These are phyloP conservation scores for Silene coronaria DNA, from an alignment of 179 eudicot species.

Conservation along the genomic window DNA sequence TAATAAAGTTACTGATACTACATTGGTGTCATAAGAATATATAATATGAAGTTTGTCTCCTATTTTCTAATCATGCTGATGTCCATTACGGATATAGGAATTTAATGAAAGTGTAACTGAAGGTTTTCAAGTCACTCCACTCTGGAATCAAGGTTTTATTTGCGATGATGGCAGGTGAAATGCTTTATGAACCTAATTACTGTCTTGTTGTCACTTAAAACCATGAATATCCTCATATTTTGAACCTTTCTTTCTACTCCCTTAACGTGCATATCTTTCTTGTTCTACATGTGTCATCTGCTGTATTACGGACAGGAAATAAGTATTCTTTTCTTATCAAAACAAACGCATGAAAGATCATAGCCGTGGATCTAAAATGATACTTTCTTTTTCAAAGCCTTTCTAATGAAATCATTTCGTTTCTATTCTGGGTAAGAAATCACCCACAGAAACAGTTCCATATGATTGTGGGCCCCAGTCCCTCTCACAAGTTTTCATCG, in stretches of 20 bases:
- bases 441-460: not conserved
- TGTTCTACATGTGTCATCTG: not conserved
- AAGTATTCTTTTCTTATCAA: not conserved
- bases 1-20: not conserved
- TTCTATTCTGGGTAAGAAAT: not conserved
- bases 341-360: not conserved
- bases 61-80: not conserved
- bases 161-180: conserved; percentile 92
- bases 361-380: not conserved
- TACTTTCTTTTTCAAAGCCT: not conserved
- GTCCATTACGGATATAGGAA: conserved; percentile 39
- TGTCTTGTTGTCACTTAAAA: not conserved
- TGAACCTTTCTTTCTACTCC: not conserved
- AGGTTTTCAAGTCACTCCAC: conserved; percentile 93
- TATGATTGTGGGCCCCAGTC: not conserved
- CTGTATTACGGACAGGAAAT: not conserved
- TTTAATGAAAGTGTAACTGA: conserved; percentile 62
- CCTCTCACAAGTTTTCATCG: not conserved
- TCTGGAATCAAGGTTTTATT: conserved; percentile 93
- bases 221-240: not conserved
- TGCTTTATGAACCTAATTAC: not conserved
- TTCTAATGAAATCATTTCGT: not conserved
- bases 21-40: not conserved
- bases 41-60: not conserved
- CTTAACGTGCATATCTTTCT: not conserved